These are phyloP conservation scores for Papiliotrema fonsecae DNA, from an alignment of 1,284 basidiomycete species.

Conservation along the genomic window DNA sequence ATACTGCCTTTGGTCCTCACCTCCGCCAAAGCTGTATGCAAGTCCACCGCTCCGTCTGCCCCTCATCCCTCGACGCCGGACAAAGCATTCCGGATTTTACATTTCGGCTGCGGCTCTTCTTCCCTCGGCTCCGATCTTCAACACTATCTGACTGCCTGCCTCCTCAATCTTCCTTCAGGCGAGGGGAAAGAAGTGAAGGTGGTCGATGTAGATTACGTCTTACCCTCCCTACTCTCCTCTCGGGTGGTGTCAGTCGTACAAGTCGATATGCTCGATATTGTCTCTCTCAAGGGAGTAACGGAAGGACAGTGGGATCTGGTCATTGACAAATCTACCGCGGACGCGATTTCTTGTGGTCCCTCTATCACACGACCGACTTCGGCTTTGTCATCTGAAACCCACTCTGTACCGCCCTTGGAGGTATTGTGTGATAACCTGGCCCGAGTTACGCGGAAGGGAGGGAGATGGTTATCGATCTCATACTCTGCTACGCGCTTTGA, in stretches of 20 bases:
- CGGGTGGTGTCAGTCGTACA: slow-evolving; percentile 1
- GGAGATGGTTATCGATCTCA: slow-evolving; percentile 32
- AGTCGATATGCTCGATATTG: slow-evolving; percentile 7
- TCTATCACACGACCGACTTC: background rate
- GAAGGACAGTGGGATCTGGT: slow-evolving; percentile 26
- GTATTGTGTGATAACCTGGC: slow-evolving; percentile 25
- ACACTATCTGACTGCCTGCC: background rate
- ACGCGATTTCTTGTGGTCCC: slow-evolving; percentile 41
- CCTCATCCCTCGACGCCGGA: background rate
- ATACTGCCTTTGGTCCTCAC: slow-evolving; percentile 26
- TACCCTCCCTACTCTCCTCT: slow-evolving; percentile 1
- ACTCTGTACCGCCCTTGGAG: slow-evolving; percentile 17
- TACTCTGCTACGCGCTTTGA: slow-evolving; percentile 36
- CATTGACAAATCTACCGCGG: slow-evolving; percentile 43
- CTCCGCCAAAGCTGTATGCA: background rate
- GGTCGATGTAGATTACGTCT: slow-evolving; percentile 37
- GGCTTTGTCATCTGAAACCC: background rate
- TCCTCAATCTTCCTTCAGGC: background rate
- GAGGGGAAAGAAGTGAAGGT: slow-evolving; percentile 9
- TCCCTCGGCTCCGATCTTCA: slow-evolving; percentile 20
- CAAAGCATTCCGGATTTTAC: slow-evolving; percentile 16
- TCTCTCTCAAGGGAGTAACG: background rate
- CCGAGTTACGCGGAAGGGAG: slow-evolving; percentile 12
- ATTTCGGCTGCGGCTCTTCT: slow-evolving; percentile 41
- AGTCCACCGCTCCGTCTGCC: background rate